Evolutionary conservation across 2,329 filamentous ascomycete species (phyloP).

Genomic region (Trichoderma endophyticum): DNA sequence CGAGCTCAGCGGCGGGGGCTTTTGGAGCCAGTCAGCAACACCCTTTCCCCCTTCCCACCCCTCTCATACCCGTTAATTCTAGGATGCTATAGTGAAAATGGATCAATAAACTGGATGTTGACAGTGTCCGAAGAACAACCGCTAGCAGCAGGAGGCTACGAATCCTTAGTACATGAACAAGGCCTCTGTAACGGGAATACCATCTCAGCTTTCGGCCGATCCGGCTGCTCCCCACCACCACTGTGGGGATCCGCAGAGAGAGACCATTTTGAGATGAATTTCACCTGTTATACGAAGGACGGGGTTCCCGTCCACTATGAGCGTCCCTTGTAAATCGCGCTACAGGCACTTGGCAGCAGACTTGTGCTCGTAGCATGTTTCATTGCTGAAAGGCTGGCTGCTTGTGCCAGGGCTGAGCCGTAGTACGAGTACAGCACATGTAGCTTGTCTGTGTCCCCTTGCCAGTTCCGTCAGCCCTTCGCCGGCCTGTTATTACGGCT

Average conservation of each 20-base stretch:
- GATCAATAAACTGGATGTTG: slow-evolving; percentile 2
- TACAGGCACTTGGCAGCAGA: not conserved
- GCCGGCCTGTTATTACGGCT: not conserved
- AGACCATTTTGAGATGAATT: not conserved
- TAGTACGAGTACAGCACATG: not conserved
- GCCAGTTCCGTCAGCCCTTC: not conserved
- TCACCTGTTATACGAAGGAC: not conserved
- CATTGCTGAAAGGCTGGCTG: not conserved
- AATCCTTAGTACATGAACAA: not conserved
- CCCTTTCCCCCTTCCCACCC: not conserved
- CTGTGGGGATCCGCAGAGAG: not conserved
- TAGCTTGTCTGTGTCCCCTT: not conserved
- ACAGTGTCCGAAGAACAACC: slow-evolving; percentile 4
- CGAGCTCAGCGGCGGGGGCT: slow-evolving; percentile 10
- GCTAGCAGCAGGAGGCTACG: not conserved
- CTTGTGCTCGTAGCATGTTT: not conserved
- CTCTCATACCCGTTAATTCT: not conserved
- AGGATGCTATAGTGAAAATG: slow-evolving; percentile 7
- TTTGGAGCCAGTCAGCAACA: slow-evolving; percentile 12
- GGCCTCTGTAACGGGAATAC: slow-evolving; percentile 4
- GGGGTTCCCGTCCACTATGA: not conserved
- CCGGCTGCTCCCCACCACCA: not conserved
- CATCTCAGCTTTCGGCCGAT: slow-evolving; percentile 10
- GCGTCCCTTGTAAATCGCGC: not conserved
- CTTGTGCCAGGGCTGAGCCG: not conserved